Conservation (phyloP, 768 basidiomycete genomes). For the Macrolepiota albuminosa region DNA sequence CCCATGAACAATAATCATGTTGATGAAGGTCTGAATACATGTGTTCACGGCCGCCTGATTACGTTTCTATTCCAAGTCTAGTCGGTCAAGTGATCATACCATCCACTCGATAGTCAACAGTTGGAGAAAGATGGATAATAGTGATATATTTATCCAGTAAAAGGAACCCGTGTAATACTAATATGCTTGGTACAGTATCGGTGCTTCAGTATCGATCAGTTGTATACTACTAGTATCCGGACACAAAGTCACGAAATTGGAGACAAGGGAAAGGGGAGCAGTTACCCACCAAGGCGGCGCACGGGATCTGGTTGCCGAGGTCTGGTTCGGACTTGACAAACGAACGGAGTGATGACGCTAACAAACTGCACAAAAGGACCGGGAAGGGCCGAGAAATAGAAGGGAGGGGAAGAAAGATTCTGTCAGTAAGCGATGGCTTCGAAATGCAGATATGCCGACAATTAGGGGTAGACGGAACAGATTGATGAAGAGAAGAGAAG, state of each 20-base stretch:
- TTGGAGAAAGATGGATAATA: not conserved
- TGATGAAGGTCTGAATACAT: not conserved
- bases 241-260: not conserved
- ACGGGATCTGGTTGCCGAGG: not conserved
- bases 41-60: not conserved
- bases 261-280: not conserved
- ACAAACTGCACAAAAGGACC: slow-evolving; percentile 7
- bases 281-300: not conserved
- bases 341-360: slow-evolving; percentile 30
- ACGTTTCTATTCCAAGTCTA: not conserved
- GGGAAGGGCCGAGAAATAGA: slow-evolving; percentile 11
- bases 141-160: not conserved
- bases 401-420: slow-evolving; percentile 13
- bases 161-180: not conserved
- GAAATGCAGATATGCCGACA: not conserved
- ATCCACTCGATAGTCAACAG: not conserved
- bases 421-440: slow-evolving; percentile 7
- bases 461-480: not conserved
- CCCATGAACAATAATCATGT: not conserved
- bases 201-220: not conserved
- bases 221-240: not conserved
- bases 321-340: not conserved
- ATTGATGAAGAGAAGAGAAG: slow-evolving; percentile 2
- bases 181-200: not conserved
- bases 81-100: not conserved